Percentiles rank a stretch among this genome's conserved stretches.
Conservation (phyloP, 257 asterid species). For the Gentiana dahurica region DNA sequence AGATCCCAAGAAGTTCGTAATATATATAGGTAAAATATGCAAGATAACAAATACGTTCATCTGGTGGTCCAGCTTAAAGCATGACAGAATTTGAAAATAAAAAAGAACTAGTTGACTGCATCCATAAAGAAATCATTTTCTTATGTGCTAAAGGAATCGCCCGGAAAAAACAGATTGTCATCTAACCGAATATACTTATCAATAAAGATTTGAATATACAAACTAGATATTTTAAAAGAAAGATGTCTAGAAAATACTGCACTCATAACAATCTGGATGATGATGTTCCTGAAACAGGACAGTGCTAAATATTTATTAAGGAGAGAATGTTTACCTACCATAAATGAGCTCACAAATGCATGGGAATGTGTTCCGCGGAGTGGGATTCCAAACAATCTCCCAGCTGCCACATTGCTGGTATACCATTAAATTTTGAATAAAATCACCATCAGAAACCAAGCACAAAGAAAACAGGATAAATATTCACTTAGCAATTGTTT, state of each 20-base stretch:
- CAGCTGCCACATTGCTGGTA: slow-evolving; percentile 98
- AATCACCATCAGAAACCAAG: not conserved
- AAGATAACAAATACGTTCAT: no score
- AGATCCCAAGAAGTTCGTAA: no score
- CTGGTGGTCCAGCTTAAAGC: no score
- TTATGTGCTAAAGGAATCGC: no score
- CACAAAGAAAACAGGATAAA: not conserved
- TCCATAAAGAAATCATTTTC: no score
- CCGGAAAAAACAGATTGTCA: not conserved
- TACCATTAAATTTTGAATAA: slow-evolving; percentile 15
- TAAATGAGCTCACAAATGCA: slow-evolving; percentile 95
- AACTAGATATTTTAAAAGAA: no score
- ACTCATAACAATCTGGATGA: not conserved
- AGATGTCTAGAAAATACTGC: not conserved
- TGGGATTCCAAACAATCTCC: slow-evolving; percentile 93
- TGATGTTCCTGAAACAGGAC: not conserved
- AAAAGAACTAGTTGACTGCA: no score
- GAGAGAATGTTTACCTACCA: slow-evolving; percentile 41
- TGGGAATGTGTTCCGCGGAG: slow-evolving; percentile 99
- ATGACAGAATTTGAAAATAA: no score
- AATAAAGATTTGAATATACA: not conserved
- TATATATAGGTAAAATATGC: no score
- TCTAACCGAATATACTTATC: not conserved
- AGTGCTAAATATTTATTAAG: not conserved
- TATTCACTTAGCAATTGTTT: not conserved